These are phyloP conservation scores for Paralagenidium karlingii DNA, from an alignment of 352 stramenopile species.

Conservation along the genomic window DNA sequence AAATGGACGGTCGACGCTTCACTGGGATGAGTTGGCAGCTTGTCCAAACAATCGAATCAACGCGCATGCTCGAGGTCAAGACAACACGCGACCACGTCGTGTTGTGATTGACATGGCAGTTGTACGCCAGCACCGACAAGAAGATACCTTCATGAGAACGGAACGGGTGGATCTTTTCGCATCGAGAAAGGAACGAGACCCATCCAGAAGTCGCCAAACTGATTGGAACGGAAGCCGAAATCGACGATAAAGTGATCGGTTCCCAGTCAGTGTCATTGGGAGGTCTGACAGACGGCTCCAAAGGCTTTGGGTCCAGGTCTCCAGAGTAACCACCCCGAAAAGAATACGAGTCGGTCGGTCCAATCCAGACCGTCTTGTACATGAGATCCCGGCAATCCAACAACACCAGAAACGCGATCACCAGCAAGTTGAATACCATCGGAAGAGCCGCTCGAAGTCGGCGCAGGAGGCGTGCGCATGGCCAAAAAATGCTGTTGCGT, in stretches of 20 bases:
- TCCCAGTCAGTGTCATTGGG: conserved; percentile 5
- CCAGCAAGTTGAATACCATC: no score
- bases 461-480: no score
- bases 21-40: conserved; percentile 31
- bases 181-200: conserved; percentile 19
- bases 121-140: no score
- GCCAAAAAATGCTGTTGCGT: no score
- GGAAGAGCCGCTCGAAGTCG: no score
- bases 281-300: conserved; percentile 5
- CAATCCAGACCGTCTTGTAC: conserved; percentile 20
- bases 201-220: conserved; percentile 13
- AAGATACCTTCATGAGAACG: conserved; percentile 5
- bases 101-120: no score
- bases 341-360: conserved; percentile 18
- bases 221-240: no score
- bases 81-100: no score
- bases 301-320: conserved; percentile 6
- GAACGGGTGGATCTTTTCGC: conserved; percentile 14
- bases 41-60: conserved; percentile 36
- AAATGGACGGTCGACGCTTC: conserved; percentile 32
- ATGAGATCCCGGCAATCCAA: conserved; percentile 18
- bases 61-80: conserved; percentile 22
- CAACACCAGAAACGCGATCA: no score
- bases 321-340: conserved; percentile 12
- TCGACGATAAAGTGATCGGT: no score